Percentiles rank a stretch among this genome's conserved stretches.
phyloP scores from a whole-genome alignment of 2,329 filamentous ascomycete species.

The Aspergillus novoparasiticus region DNA sequence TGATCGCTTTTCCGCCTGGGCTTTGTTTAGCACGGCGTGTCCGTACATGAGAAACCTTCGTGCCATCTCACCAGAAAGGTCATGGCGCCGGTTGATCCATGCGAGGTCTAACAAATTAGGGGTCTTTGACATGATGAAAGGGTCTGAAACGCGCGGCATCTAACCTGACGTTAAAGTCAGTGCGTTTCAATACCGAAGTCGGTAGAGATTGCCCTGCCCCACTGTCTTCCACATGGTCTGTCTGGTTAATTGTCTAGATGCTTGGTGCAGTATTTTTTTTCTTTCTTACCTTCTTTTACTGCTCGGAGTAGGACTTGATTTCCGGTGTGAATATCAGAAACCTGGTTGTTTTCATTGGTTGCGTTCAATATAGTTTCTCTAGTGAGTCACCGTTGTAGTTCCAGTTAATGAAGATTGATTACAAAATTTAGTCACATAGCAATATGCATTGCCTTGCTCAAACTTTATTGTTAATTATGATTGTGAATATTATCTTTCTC shows the following conservation, averaged over 20 bases:
- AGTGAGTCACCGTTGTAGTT: background rate
- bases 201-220: constrained; percentile 20
- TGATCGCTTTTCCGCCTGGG: background rate
- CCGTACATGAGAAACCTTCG: constrained; percentile 1
- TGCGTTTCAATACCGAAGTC: constrained; percentile 13
- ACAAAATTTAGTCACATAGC: background rate
- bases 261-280: background rate
- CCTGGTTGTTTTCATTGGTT: background rate
- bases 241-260: constrained; percentile 8
- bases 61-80: constrained; percentile 15
- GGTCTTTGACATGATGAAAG: constrained; percentile 2
- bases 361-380: background rate
- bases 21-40: background rate
- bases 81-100: constrained; percentile 19
- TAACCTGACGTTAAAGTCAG: constrained; percentile 12
- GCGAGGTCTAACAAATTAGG: constrained; percentile 17
- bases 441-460: background rate
- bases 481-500: background rate
- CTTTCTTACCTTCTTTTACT: background rate
- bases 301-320: background rate
- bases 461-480: background rate
- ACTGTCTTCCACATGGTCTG: constrained; percentile 24
- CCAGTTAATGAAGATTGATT: background rate
- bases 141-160: constrained; percentile 28
- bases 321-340: background rate